Evolutionary conservation across 2,329 filamentous ascomycete species (phyloP).

Genomic region (Biscogniauxia sp.): DNA sequence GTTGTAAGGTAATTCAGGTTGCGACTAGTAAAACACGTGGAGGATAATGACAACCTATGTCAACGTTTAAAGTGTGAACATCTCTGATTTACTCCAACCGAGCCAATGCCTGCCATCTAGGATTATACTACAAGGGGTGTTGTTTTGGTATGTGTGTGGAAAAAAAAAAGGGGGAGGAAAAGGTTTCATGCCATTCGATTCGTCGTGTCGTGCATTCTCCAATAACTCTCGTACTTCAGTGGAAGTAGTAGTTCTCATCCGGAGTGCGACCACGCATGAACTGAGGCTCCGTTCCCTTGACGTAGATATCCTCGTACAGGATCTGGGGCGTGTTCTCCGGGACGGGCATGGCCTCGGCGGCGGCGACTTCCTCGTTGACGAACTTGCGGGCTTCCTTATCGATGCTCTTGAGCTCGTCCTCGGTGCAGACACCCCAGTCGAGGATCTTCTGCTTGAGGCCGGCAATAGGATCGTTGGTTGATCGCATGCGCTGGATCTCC

Average conservation of each 20-base stretch:
- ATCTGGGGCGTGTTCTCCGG: slow-evolving; percentile 80
- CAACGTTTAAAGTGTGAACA: neutral
- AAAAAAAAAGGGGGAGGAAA: neutral
- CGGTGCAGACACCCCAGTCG: slow-evolving; percentile 86
- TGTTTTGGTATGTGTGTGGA: neutral
- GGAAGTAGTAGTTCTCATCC: slow-evolving; percentile 95
- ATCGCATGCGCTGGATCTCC: slow-evolving; percentile 99
- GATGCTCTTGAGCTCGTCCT: slow-evolving; percentile 93
- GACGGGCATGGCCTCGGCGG: slow-evolving; percentile 81
- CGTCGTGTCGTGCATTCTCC: slow-evolving; percentile 6
- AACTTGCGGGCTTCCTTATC: slow-evolving; percentile 88
- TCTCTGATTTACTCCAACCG: slow-evolving; percentile 19
- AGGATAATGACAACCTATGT: neutral
- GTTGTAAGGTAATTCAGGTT: slow-evolving; percentile 6
- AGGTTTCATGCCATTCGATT: slow-evolving; percentile 6
- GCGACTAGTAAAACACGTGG: slow-evolving; percentile 11
- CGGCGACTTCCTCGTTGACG: slow-evolving; percentile 86
- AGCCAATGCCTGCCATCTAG: slow-evolving; percentile 13
- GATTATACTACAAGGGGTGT: slow-evolving; percentile 20
- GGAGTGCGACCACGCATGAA: slow-evolving; percentile 81
- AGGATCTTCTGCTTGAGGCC: slow-evolving; percentile 97
- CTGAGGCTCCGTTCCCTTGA: slow-evolving; percentile 78
- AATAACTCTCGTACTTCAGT: slow-evolving; percentile 33
- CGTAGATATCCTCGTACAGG: slow-evolving; percentile 96
- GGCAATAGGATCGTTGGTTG: slow-evolving; percentile 96